Percentiles rank a stretch among this genome's conserved stretches.
Evolutionary conservation across 805 yeast species (phyloP).

Genomic region (Cyberlindnera meyerae): DNA sequence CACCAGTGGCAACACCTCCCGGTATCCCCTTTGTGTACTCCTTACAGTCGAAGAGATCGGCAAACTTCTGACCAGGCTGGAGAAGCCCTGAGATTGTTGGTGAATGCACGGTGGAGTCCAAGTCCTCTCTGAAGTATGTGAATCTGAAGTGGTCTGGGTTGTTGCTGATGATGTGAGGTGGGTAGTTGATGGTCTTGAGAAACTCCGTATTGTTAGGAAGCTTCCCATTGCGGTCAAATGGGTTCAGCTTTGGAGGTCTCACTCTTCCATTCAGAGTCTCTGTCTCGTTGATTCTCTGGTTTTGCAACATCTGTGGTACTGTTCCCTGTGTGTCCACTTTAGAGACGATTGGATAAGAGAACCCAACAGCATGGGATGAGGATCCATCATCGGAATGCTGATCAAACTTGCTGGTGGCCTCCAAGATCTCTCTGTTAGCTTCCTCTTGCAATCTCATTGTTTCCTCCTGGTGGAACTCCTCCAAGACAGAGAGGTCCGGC

Average conservation of each 20-base stretch:
- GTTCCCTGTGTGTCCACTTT: constrained; percentile 31
- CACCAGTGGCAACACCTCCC: no score
- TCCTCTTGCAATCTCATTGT: constrained; percentile 40
- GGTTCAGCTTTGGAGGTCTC: constrained; percentile 70
- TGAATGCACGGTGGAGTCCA: constrained; percentile 85
- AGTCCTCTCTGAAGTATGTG: constrained; percentile 87
- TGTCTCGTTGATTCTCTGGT: constrained; percentile 49
- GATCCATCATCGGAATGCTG: constrained; percentile 26
- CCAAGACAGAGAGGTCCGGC: constrained; percentile 80
- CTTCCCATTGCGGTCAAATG: constrained; percentile 51
- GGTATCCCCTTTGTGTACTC: constrained; percentile 27
- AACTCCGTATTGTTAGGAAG: constrained; percentile 17
- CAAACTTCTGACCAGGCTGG: constrained; percentile 55
- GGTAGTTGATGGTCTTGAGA: constrained; percentile 30
- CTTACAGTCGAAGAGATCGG: constrained; percentile 54
- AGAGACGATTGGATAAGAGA: constrained; percentile 38
- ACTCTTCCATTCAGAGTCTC: constrained; percentile 57
- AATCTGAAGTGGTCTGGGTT: constrained; percentile 63
- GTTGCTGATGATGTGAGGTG: constrained; percentile 40
- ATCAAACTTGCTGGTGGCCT: constrained; percentile 32
- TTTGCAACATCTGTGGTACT: constrained; percentile 22
- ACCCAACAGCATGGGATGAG: constrained; percentile 30
- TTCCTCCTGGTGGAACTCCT: constrained; percentile 76
- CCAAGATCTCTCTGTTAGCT: constrained; percentile 34
- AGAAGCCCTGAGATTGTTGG: constrained; percentile 80